Base-by-base conservation (phyloP, 2,329 filamentous ascomycete species). In the Epichloe baconii region DNA sequence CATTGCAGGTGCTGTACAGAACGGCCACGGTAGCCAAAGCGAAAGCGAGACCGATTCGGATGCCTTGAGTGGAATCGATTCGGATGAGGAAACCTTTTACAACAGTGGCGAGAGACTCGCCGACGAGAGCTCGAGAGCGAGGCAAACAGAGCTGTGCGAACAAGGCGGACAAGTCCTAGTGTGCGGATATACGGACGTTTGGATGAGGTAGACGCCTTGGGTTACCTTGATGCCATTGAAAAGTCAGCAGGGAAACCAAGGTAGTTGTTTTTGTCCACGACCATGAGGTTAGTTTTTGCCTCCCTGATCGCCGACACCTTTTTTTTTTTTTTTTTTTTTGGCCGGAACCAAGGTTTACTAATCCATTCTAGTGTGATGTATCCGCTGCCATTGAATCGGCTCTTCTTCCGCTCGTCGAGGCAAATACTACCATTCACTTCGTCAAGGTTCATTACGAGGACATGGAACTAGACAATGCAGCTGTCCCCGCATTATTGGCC, bases 221-320 rank as follows among this genome's bases (percentile, higher is more conserved):
- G 90, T 17, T 98, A 95, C 62, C 77, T 98, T n/a, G 90, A 97
- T 67, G 90, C 91, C 51, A 88, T 97, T 59, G 93, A 98, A 71
- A 88, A 69, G 88, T 91, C 4, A 76, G 82, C 40, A 70, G 82
- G 46, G 86, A 91, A 45, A 91, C 88, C 0, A 78, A 86, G 3
- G 90, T 97, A 2, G 85, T 96, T 2, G 93, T 98, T 31, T 94
- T 91, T 69, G 89, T 98, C 57, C 93, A 89, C 66, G 89, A 96
- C 63, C 79, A 86, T 54, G 78, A 86, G 74, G 89, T 95, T 78
- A 65, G 81, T 69, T 48, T 49, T 48, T n/a, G 43, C 49, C 2
- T 40, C 42, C 10, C 10, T 31, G 21, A 5, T 46, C 34, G 8
- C 19, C 11, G n/a, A 23, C 34, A 6, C 15, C 44, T 63, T 51